Percentiles rank a stretch among this genome's conserved stretches.
Evolutionary conservation across 805 yeast genomes (phyloP).

Genomic region (Tetrapisispora iriomotensis): DNA sequence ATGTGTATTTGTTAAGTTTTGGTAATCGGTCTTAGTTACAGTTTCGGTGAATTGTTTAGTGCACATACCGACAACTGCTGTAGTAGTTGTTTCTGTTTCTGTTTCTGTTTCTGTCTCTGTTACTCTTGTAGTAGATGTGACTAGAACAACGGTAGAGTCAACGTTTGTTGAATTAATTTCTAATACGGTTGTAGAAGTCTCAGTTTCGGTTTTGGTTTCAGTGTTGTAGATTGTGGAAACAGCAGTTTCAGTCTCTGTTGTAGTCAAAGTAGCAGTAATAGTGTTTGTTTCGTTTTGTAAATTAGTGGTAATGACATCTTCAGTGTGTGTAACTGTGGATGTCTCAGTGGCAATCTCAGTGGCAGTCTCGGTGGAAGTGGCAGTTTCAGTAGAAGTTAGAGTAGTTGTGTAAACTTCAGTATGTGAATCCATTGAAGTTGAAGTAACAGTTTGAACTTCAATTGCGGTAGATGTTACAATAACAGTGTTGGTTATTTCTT

Average conservation of each 20-base stretch:
- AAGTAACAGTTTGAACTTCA: neutral
- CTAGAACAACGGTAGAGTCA: neutral
- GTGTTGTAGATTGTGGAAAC: neutral
- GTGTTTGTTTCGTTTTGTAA: slow-evolving; percentile 1
- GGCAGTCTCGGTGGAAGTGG: neutral
- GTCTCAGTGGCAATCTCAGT: neutral
- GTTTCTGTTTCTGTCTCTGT: neutral
- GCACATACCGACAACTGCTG: neutral
- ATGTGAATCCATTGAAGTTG: neutral
- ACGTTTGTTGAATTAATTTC: neutral
- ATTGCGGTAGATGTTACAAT: neutral
- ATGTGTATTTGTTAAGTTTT: neutral
- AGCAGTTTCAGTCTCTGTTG: neutral
- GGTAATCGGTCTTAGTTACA: neutral
- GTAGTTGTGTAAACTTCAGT: neutral
- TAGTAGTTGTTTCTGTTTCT: neutral
- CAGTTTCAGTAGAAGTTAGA: slow-evolving; percentile 1
- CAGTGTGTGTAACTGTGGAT: neutral
- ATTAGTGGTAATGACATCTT: neutral
- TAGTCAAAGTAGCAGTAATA: neutral
- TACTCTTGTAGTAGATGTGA: neutral
- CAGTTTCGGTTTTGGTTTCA: neutral
- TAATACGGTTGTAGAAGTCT: neutral
- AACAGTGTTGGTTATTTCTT: neutral
- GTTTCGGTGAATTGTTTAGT: neutral